Conservation (phyloP, 441 rosid species). For the Hypseocharis bilobata region DNA sequence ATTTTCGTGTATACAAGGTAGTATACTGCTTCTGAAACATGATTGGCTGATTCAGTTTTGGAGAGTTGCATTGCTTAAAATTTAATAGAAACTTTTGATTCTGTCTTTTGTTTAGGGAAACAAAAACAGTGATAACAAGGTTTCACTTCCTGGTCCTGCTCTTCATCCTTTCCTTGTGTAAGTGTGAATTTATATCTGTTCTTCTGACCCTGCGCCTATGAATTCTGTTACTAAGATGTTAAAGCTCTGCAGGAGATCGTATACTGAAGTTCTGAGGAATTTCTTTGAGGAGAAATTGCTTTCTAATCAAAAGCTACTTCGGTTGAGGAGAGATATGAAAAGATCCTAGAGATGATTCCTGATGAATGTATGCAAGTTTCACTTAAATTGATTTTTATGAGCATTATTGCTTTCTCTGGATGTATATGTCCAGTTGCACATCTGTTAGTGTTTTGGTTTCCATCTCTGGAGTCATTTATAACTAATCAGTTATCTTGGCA, state of each 20-base stretch:
- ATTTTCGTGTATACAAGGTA: constrained; percentile 79
- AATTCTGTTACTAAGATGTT: constrained; percentile 18
- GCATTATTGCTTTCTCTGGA: background rate
- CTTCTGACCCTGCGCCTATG: constrained; percentile 8
- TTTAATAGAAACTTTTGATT: constrained; percentile 8
- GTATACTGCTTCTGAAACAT: constrained; percentile 9
- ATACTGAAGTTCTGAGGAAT: constrained; percentile 57
- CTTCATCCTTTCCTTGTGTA: constrained; percentile 90
- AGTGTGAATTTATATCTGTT: constrained; percentile 24
- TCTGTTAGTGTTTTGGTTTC: background rate
- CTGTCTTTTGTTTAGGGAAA: constrained; percentile 49
- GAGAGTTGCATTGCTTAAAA: background rate
- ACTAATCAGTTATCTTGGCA: constrained; percentile 20
- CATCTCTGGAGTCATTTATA: constrained; percentile 7
- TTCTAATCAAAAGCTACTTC: constrained; percentile 52
- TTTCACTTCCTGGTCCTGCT: constrained; percentile 52
- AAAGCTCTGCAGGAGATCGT: constrained; percentile 61
- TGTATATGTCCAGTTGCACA: background rate
- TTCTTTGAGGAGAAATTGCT: constrained; percentile 69
- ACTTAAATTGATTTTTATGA: background rate
- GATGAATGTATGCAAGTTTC: constrained; percentile 46
- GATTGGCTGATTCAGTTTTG: background rate
- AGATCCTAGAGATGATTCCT: constrained; percentile 77
- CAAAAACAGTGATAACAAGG: constrained; percentile 64
- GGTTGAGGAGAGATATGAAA: constrained; percentile 72